Evolutionary conservation across 495 filamentous ascomycete genomes (phyloP), one percentile per base, ranked within the genome.

Genomic region (Lasiosphaeriaceae sp.): DNA sequence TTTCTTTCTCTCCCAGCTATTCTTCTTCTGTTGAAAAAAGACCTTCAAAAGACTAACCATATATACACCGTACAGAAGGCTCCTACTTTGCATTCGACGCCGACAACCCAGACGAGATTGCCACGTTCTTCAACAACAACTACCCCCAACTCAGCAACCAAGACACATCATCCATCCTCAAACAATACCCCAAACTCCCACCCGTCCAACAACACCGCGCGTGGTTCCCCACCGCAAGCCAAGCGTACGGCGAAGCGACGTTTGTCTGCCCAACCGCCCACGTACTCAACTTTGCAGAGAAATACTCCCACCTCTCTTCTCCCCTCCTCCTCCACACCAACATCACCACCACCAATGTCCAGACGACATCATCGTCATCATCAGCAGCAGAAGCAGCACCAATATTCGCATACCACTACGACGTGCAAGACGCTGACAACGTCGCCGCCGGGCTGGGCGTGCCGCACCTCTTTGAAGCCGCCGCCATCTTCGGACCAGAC

Each of bases 201-300:
- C 29, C 62, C 7, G n/a, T 73, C 1, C 68, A 72, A 9, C 20
- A 52, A 2, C 70, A 64, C 62, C 61, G 29, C 2, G n/a, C 60
- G 7, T 78, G 69, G 68, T 78, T 73, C 60, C 70, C 74, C 8
- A 63, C 67, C 14, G 59, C 80, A 55, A 77, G 80, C 47, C 68
- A 75, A 6, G 74, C 74, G 24, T 86, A 84, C 62, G 81, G 82
- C 39, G 86, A 89, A 62, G 74, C 79, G 1, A 86, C 81, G 2
- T 88, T 90, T 56, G 75, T 80, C 54, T 89, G 86, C 55, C 84
- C 86, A 2, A 74, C 74, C 7, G 54, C 51, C n/a, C 64, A 58
- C 54, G 50, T 78, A 37, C 69, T 76, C 17, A 52, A 60, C 43
- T n/a, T n/a, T n/a, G 56, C 61, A 7, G 50, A 68, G 8, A 24